Conservation (phyloP, 106 monocot species). For the Allium sativum region DNA sequence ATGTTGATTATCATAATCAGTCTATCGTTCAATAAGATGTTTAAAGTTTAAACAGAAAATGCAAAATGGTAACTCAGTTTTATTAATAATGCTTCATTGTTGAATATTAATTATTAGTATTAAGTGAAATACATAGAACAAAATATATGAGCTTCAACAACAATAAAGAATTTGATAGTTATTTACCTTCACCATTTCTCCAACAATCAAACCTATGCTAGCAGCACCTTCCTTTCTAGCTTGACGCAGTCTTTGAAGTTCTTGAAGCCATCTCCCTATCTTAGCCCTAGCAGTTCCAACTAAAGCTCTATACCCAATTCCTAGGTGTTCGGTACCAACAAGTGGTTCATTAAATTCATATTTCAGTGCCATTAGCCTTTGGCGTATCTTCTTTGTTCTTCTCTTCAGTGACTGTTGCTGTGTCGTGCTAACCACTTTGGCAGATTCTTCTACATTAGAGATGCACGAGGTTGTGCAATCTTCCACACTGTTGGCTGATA, state of each 20-base stretch:
- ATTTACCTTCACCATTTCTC: conserved; percentile 77
- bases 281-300: conserved; percentile 66
- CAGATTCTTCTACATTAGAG: conserved; percentile 24
- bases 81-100: too few species aligned
- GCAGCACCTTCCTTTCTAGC: conserved; percentile 77
- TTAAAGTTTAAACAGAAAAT: too few species aligned
- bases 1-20: too few species aligned
- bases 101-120: too few species aligned
- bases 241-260: conserved; percentile 81
- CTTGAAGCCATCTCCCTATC: conserved; percentile 93
- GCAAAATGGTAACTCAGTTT: too few species aligned
- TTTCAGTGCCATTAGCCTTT: conserved; percentile 90
- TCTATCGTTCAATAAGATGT: too few species aligned
- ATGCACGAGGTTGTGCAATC: conserved; percentile 31
- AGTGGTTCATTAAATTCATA: conserved; percentile 67
- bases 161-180: not conserved
- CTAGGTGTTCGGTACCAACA: conserved; percentile 46
- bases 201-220: conserved; percentile 81
- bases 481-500: conserved; percentile 30
- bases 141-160: too few species aligned
- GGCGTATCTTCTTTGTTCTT: conserved; percentile 86
- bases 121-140: too few species aligned
- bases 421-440: conserved; percentile 20
- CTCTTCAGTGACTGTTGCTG: conserved; percentile 58
- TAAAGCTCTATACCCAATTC: conserved; percentile 42